Base-by-base conservation (phyloP, 2,329 filamentous ascomycete species). In the Stagonosporopsis cucurbitacearum region DNA sequence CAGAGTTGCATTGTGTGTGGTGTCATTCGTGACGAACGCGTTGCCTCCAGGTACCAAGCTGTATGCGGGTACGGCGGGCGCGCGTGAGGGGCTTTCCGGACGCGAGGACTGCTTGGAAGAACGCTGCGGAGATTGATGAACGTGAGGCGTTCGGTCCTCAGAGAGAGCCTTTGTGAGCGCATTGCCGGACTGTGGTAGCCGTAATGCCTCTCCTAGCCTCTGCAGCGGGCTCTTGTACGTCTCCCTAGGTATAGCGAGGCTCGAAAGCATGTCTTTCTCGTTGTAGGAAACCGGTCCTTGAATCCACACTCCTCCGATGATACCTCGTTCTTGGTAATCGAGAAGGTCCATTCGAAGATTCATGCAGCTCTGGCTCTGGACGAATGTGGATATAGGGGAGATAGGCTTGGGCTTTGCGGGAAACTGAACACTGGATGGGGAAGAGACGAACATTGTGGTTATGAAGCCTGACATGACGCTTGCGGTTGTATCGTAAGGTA, bases 391-490 rank as follows among this genome's bases (percentile, higher is more conserved):
- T 66, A 80, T 72, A 43, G 77, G 76, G 55, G 76, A 76, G 64
- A 81, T 69, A 50, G 76, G 70, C 60, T 60, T 68, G 50, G 69
- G 67, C 59, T 68, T 75, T 55, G 67, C 57, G 59, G 60, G 68
- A 61, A 67, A 62, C 62, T 63, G 74, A 69, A 57, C 58, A 54
- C 48, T 75, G 46, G 62, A 58, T 58, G 70, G 63, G 62, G 63
- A 52, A 30, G 68, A 69, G 62, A 90, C 88, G 79, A 82, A 91
- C 88, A 91, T 90, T 75, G 90, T 92, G 66, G 88, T 91, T 73
- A 92, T 88, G 79, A 92, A 90, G 65, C 88, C 89, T 73, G 88
- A 85, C 89, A 91, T 92, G 57, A 55, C 51, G 50, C 22, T 43
- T 51, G 57, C 40, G 43, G 23, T 55, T 50, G 54, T 55, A 52